Base-by-base conservation (phyloP, 2,329 filamentous ascomycete species). In the Fusarium buxicola region DNA sequence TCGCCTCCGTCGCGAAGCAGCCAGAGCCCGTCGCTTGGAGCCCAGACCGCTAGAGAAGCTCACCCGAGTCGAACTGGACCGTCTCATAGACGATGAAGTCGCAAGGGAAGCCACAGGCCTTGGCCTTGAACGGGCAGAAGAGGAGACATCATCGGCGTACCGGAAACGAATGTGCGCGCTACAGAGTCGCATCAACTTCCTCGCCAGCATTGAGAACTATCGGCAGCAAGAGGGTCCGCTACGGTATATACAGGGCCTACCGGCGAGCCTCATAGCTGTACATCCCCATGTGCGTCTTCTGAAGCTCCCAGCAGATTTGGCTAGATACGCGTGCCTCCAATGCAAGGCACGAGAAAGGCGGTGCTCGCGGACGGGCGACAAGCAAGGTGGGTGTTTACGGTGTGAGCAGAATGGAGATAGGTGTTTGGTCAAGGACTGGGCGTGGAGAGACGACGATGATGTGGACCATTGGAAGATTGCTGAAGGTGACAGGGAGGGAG, bases 371-470 rank as follows among this genome's bases (percentile, higher is more conserved):
- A 54, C 46, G 25, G 31, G 43, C 7, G 15, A 60, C 24, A n/a
- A 18, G 8, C 31, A 32, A 18, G 18, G 27, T 7, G 28, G 24
- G 28, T 74, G 66, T 47, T 51, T 44, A 44, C 69, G 65, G 54
- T 74, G 65, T 27, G 54, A 25, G 36, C 55, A 61, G 50, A 73
- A 69, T 44, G 72, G 67, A 9, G 59, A 63, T 43, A 65, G 16
- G 54, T 77, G 65, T 59, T 65, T 65, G 25, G 66, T 62, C 12
- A 80, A 87, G 63, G 76, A 34, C 18, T 31, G 10, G 31, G 28
- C 28, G 5, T 44, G 78, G 9, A 86, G 87, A 53, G 84, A 88
- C 73, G 84, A 88, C 69, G 81, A 87, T 4, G 76, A 87, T 43
- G 81, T 35, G 10, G 8, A 48, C 6, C 18, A 27, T 6, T 49